Evolutionary conservation across 2,329 filamentous ascomycete genomes (phyloP), one percentile per base, ranked within the genome.

Genomic region (Metarhizium robertsii): DNA sequence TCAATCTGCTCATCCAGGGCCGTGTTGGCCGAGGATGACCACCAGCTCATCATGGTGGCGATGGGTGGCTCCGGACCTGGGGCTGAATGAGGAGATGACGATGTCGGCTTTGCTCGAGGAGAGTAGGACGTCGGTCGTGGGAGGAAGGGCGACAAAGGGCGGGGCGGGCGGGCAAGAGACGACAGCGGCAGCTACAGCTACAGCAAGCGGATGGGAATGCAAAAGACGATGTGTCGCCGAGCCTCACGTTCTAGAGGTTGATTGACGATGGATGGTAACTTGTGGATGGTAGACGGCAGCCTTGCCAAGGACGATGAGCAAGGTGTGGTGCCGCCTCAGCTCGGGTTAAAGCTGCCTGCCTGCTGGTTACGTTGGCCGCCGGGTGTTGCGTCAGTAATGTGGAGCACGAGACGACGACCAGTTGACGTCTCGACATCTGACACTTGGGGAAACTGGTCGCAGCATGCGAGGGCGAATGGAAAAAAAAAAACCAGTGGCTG

Each of bases 1-100:
- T 96, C 92, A 67, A 99, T 87, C 80, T 97, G 94, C 75, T 96
- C 92, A 73, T 99, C 94, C 73, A 99, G 81, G 74, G 91, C 90
- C 68, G 87, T 89, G 72, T 90, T 90, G 73, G 86, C 83, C 70
- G 90, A 92, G 63, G 88, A 89, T 70, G 95, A 97, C 92, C 92
- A 99, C 79, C 92, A 91, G 69, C 90, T 86, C 92, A 96, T 96
- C 79, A 80, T 87, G 52, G 61, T 67, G 67, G 52, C 18, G 42
- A 30, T 13, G 45, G 25, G 54, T 18, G 7, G 48, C 49, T 45
- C 18, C 20, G 8, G 45, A 34, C 38, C 43, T 48, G 20, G 18
- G 18, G 20, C 13, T 48, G 13, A 16, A 48, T 2, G 45, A 30
- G 6, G 18, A 4, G 13, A 13, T 13, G 25, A 30, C 14, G 45